phyloP scores from a whole-genome alignment of 257 asterid species.

The Leonotis leonurus region DNA sequence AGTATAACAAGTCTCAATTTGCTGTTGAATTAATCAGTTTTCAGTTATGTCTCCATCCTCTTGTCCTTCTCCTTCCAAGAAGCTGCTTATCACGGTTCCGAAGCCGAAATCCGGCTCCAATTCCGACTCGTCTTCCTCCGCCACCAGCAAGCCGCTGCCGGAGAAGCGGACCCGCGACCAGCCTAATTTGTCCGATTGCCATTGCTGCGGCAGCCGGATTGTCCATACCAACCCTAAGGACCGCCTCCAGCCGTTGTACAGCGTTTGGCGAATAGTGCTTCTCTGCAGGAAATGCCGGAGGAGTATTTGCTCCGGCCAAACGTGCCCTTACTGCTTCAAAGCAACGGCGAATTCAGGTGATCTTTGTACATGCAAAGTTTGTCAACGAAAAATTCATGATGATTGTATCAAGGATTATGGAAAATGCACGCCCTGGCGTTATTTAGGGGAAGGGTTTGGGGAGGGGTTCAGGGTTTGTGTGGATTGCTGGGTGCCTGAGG shows the following conservation, averaged over 20 bases:
- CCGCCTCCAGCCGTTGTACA: constrained; percentile 62
- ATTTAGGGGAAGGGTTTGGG: constrained; percentile 27
- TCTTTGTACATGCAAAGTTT: constrained; percentile 39
- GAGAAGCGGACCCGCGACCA: constrained; percentile 55
- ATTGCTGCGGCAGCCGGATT: constrained; percentile 55
- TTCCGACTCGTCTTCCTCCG: constrained; percentile 37
- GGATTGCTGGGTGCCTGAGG: constrained; percentile 93
- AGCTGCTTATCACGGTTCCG: constrained; percentile 28
- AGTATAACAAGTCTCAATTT: not conserved
- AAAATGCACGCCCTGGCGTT: constrained; percentile 63
- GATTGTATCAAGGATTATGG: constrained; percentile 45
- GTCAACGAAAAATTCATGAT: constrained; percentile 48
- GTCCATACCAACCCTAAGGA: constrained; percentile 57
- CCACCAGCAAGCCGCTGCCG: constrained; percentile 20
- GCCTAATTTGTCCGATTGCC: constrained; percentile 80
- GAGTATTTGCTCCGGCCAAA: constrained; percentile 32
- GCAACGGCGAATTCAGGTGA: constrained; percentile 35
- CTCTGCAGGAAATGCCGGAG: constrained; percentile 60
- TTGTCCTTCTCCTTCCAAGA: constrained; percentile 26
- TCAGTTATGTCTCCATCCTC: constrained; percentile 26
- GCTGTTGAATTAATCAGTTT: constrained; percentile 1
- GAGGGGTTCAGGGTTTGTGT: constrained; percentile 46
- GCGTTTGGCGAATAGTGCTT: constrained; percentile 87
- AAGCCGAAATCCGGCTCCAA: constrained; percentile 22
- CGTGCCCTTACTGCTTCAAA: constrained; percentile 68